A percentile compares a stretch with the other conserved stretches of the same genome.
These are phyloP conservation scores for Botryotinia globosa DNA, from an alignment of 2,329 filamentous ascomycete species.

Conservation along the genomic window DNA sequence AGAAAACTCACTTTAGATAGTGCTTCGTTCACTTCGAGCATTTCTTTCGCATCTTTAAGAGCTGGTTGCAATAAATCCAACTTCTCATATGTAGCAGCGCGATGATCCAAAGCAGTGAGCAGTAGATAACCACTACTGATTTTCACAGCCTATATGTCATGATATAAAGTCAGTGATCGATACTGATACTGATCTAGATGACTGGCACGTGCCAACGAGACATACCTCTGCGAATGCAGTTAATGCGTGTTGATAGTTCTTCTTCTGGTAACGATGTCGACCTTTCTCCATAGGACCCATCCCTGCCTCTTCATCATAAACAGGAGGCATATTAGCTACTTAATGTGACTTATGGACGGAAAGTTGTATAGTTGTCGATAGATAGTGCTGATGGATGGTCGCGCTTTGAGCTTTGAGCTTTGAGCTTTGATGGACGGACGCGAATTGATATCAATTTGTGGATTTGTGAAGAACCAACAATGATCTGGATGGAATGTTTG, in stretches of 20 bases:
- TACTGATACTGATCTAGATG: neutral
- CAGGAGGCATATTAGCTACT: neutral
- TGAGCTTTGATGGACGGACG: neutral
- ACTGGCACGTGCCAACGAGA: neutral
- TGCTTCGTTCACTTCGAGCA: constrained; percentile 37
- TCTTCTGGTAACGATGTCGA: constrained; percentile 33
- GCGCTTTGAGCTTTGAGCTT: neutral
- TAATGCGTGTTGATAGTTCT: constrained; percentile 34
- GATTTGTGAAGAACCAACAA: neutral
- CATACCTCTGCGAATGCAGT: constrained; percentile 34
- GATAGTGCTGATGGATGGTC: neutral
- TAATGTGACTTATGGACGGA: neutral
- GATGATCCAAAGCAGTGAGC: constrained; percentile 37
- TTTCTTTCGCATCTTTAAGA: constrained; percentile 37
- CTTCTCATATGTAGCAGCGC: constrained; percentile 39
- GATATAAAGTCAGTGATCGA: constrained; percentile 14
- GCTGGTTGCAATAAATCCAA: constrained; percentile 33
- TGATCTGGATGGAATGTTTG: too few species aligned
- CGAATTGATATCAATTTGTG: neutral
- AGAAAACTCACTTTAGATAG: constrained; percentile 32
- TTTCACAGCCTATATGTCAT: constrained; percentile 29
- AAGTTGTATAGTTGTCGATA: neutral
- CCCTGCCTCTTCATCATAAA: constrained; percentile 27
- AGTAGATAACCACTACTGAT: constrained; percentile 31
- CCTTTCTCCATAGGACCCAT: constrained; percentile 34